A percentile compares a stretch with the other conserved stretches of the same genome.
Evolutionary conservation across 768 basidiomycete genomes (phyloP).

Genomic region (Mycena vitilis): DNA sequence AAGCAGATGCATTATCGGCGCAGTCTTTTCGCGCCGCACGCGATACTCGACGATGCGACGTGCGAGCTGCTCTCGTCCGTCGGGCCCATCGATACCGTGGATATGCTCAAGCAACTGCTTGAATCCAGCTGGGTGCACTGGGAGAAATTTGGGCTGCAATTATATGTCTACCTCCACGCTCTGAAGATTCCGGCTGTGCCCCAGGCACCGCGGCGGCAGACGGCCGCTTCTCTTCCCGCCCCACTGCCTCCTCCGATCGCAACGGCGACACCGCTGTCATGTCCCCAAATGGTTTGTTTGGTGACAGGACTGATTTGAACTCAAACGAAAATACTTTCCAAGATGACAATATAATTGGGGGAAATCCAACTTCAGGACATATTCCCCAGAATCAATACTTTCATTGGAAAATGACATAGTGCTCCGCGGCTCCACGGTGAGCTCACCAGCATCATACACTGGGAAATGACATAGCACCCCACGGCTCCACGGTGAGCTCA

Average conservation of each 20-base stretch:
- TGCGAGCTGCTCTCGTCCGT: slow-evolving; percentile 30
- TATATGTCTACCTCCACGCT: not conserved
- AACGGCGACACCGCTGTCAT: slow-evolving; percentile 16
- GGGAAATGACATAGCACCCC: too few relatives aligned
- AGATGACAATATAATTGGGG: too few relatives aligned
- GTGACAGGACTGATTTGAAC: too few relatives aligned
- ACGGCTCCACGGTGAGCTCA: too few relatives aligned
- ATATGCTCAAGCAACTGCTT: slow-evolving; percentile 18
- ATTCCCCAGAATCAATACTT: too few relatives aligned
- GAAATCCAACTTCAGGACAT: too few relatives aligned
- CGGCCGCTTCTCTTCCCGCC: not conserved
- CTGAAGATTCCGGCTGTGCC: not conserved
- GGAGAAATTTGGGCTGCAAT: not conserved
- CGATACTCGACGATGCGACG: slow-evolving; percentile 24
- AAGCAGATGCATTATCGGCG: slow-evolving; percentile 23
- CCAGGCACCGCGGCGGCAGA: not conserved
- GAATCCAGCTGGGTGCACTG: slow-evolving; percentile 25
- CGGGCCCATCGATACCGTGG: slow-evolving; percentile 18
- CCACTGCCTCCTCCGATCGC: too few relatives aligned
- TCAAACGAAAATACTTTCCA: too few relatives aligned
- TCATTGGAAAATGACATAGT: too few relatives aligned
- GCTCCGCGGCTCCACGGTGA: too few relatives aligned
- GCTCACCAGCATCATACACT: too few relatives aligned
- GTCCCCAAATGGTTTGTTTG: too few relatives aligned
- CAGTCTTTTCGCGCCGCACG: slow-evolving; percentile 21